Conservation (phyloP, 306 rosid species). For the Macrotyloma uniflorum region DNA sequence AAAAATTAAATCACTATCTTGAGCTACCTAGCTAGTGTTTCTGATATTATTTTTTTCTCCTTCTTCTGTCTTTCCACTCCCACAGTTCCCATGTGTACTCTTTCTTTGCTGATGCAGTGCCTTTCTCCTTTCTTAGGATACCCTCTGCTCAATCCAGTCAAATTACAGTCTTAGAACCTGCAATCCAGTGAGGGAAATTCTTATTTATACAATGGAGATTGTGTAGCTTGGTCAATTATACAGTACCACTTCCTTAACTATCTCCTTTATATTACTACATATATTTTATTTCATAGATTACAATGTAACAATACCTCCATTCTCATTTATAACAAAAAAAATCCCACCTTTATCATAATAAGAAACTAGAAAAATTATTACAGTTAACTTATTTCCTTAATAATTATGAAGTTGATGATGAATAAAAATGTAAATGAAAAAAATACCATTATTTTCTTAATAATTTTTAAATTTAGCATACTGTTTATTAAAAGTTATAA, state of each 20-base stretch:
- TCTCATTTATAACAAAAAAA: no score
- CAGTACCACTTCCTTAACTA: neutral
- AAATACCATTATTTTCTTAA: no score
- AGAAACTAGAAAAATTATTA: no score
- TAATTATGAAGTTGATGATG: no score
- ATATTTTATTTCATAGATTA: neutral
- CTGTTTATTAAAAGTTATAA: no score
- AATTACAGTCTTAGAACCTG: neutral
- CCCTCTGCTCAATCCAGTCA: neutral
- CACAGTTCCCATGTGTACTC: slow-evolving; percentile 42
- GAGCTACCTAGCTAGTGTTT: neutral
- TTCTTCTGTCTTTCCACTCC: slow-evolving; percentile 25
- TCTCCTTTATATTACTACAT: neutral
- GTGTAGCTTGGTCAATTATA: neutral
- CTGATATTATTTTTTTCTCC: neutral
- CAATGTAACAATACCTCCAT: no score
- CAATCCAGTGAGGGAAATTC: neutral
- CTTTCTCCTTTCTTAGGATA: slow-evolving; percentile 2
- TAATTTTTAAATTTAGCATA: no score
- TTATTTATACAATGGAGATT: neutral
- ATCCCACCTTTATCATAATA: no score
- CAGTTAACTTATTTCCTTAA: no score
- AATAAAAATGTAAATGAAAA: no score
- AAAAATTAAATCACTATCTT: neutral
- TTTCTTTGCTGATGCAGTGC: slow-evolving; percentile 36